These are phyloP conservation scores for Russula sp. DNA, from an alignment of 768 basidiomycete genomes.

Conservation along the genomic window DNA sequence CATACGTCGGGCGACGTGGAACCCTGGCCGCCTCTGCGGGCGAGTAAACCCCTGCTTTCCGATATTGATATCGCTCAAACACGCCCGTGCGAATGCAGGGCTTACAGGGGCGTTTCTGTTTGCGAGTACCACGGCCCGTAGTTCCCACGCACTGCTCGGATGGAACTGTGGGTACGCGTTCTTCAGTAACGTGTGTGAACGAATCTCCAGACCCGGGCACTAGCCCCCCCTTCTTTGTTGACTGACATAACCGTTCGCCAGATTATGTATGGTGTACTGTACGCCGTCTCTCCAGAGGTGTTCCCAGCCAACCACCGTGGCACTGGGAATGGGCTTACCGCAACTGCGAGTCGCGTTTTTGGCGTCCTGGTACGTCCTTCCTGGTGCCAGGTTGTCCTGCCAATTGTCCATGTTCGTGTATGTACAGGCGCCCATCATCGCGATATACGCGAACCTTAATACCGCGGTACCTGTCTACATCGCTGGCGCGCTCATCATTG, in stretches of 20 bases:
- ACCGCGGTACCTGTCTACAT: constrained; percentile 70
- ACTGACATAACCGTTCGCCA: constrained; percentile 27
- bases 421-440: constrained; percentile 63
- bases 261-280: constrained; percentile 74
- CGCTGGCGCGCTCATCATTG: constrained; percentile 56
- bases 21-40: constrained; percentile 60
- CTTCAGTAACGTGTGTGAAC: constrained; percentile 45
- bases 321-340: constrained; percentile 61
- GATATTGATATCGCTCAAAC: constrained; percentile 37
- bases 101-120: constrained; percentile 74
- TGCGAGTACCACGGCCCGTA: constrained; percentile 66
- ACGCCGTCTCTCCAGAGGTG: constrained; percentile 62
- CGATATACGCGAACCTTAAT: constrained; percentile 56
- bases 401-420: not conserved
- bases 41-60: constrained; percentile 33
- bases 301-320: constrained; percentile 70
- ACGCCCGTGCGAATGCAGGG: constrained; percentile 44
- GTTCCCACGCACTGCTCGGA: constrained; percentile 59
- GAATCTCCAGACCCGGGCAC: not conserved
- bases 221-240: not conserved
- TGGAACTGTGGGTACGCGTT: constrained; percentile 81
- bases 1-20: constrained; percentile 57
- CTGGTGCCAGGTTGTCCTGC: not conserved
- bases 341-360: constrained; percentile 57
- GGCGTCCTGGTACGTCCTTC: constrained; percentile 54